Evolutionary conservation across 345 rosid genomes (phyloP).

Genomic region (Crucihimalaya himalaica): DNA sequence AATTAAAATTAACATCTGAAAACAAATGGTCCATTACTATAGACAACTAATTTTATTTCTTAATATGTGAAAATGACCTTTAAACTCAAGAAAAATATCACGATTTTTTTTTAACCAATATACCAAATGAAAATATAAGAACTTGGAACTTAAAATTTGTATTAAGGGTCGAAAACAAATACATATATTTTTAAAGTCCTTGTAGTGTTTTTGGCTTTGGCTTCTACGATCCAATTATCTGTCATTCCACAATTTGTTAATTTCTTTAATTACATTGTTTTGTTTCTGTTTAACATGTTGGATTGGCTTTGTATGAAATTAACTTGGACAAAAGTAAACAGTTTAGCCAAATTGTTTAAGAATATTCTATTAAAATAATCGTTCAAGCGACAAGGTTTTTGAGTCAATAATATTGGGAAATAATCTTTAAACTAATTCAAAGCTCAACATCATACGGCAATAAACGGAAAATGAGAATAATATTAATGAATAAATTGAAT

Average conservation of each 20-base stretch:
- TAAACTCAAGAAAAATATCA: not conserved
- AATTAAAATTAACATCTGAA: not conserved
- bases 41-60: not conserved
- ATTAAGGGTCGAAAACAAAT: not conserved
- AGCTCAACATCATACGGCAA: not conserved
- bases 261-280: not conserved
- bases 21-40: not conserved
- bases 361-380: not conserved
- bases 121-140: not conserved
- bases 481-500: conserved; percentile 27
- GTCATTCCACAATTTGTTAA: not conserved
- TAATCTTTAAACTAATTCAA: not conserved
- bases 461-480: conserved; percentile 2
- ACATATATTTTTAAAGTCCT: too few species aligned
- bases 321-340: not conserved
- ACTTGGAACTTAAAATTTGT: not conserved
- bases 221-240: not conserved
- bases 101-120: not conserved
- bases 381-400: not conserved
- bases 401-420: not conserved
- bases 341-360: not conserved
- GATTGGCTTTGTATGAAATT: not conserved
- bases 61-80: not conserved
- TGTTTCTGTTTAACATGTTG: not conserved
- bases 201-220: not conserved